These are phyloP conservation scores for Erigeron philadelphicus DNA, from an alignment of 140 eudicot genomes.

Conservation along the genomic window DNA sequence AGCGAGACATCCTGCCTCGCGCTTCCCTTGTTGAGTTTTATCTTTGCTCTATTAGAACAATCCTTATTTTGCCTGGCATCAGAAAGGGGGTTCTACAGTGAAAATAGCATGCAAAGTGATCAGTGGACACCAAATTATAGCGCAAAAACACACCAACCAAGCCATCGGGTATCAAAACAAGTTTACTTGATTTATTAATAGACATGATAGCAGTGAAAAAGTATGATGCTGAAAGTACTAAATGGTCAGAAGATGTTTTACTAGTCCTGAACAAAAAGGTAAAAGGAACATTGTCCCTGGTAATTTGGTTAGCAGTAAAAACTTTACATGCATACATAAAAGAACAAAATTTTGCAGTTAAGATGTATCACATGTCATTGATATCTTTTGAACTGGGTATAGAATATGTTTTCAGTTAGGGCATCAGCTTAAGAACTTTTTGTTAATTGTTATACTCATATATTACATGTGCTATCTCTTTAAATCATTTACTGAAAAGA, in stretches of 20 bases:
- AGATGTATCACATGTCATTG: not conserved
- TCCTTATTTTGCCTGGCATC: slow-evolving; percentile 29
- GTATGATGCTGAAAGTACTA: slow-evolving; percentile 3
- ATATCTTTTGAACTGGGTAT: not conserved
- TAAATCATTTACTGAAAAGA: too few species aligned
- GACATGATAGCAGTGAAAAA: slow-evolving; percentile 7
- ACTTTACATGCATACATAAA: not conserved
- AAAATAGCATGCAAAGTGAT: slow-evolving; percentile 12
- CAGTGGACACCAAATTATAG: not conserved
- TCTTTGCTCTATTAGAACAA: slow-evolving; percentile 31
- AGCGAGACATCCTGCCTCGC: slow-evolving; percentile 30
- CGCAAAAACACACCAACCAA: not conserved
- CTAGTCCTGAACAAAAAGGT: not conserved
- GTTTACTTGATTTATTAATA: not conserved
- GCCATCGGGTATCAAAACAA: not conserved
- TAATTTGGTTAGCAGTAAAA: slow-evolving; percentile 10
- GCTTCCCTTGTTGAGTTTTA: slow-evolving; percentile 33
- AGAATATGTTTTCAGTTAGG: slow-evolving; percentile 1
- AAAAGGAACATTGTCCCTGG: not conserved
- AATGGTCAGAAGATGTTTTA: not conserved
- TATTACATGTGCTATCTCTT: too few species aligned
- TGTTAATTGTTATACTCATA: too few species aligned
- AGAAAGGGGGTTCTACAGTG: slow-evolving; percentile 39
- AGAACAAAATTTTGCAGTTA: slow-evolving; percentile 1
- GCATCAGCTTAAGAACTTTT: not conserved